Evolutionary conservation across 345 rosid species (phyloP).

Genomic region (Populus ilicifolia): DNA sequence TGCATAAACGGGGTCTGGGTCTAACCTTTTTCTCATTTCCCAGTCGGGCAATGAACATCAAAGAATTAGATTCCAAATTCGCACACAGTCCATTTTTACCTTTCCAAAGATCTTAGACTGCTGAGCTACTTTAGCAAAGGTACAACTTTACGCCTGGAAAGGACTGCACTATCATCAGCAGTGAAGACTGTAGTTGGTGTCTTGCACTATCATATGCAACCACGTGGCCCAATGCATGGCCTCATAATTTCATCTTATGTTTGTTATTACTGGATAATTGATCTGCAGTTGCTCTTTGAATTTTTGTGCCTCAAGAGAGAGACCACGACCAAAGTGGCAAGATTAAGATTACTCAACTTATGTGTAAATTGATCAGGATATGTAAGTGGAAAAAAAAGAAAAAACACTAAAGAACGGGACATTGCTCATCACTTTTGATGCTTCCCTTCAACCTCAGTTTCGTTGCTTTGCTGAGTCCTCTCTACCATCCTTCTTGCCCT

Average conservation of each 20-base stretch:
- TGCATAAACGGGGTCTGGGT: background rate
- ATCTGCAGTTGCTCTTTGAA: background rate
- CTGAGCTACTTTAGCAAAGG: slow-evolving; percentile 19
- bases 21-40: slow-evolving; percentile 11
- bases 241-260: background rate
- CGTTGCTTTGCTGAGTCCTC: too few species aligned
- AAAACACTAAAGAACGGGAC: too few species aligned
- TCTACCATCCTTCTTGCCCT: too few species aligned
- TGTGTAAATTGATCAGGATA: rapidly evolving
- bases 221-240: background rate
- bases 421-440: too few species aligned
- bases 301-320: too few species aligned
- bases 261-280: background rate
- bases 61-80: slow-evolving; percentile 32
- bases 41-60: slow-evolving; percentile 12
- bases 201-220: background rate
- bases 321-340: too few species aligned
- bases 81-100: slow-evolving; percentile 5
- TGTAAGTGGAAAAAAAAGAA: too few species aligned
- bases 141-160: slow-evolving; percentile 21
- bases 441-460: too few species aligned
- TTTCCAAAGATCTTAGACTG: slow-evolving; percentile 33
- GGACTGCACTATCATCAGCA: slow-evolving; percentile 5
- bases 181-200: slow-evolving; percentile 6
- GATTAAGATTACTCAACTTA: too few species aligned